Evolutionary conservation across 192 early-diverging fungal genomes (phyloP), one percentile per base, ranked within the genome.

Genomic region (Pilobolus umbonatus): DNA sequence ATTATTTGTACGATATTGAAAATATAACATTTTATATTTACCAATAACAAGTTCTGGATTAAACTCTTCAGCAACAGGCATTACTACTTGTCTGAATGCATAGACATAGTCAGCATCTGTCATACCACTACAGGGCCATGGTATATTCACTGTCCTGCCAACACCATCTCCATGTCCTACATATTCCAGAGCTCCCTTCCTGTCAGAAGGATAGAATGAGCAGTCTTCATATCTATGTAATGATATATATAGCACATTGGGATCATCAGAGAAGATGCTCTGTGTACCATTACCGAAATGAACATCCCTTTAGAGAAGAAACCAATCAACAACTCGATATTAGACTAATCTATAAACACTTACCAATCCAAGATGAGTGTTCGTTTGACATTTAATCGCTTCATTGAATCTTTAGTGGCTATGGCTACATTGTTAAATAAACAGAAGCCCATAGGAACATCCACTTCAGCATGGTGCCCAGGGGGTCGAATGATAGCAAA

Each of bases 271-370:
- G 55, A 97, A 97, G 1, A 77, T 74, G 4, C 87, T 79, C 47
- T 97, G 93, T 29, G 88, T 96, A 3, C 95, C 95, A 64, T 97
- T 97, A 85, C 93, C 94, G 61, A 96, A 93, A 67, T 97, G 94
- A 17, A 95, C 75, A 62, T 97, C 94, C 93, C 76, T 78, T 57
- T 5, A 59, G 11, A 55, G 7, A 35, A 40, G 29, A 43, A 26
- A 25, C 7, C 5, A 11, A 28, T 58, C 14, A 21, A 50, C n/a
- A 15, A 35, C 12, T 50, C 19, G 14, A 17, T 15, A 17, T 8
- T 47, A 47, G 25, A 17, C 15, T 30, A 17, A 28, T 22, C 6
- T n/a, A 42, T n/a, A 24, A 43, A 17, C 14, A 19, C 61, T 70
- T 74, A 79, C 80, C 95, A 98, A 60, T 98, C 95, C 12, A 98